Percentiles rank a stretch among this genome's conserved stretches.
Conservation (phyloP, 2,329 filamentous ascomycete genomes). For the Fusarium sp. region DNA sequence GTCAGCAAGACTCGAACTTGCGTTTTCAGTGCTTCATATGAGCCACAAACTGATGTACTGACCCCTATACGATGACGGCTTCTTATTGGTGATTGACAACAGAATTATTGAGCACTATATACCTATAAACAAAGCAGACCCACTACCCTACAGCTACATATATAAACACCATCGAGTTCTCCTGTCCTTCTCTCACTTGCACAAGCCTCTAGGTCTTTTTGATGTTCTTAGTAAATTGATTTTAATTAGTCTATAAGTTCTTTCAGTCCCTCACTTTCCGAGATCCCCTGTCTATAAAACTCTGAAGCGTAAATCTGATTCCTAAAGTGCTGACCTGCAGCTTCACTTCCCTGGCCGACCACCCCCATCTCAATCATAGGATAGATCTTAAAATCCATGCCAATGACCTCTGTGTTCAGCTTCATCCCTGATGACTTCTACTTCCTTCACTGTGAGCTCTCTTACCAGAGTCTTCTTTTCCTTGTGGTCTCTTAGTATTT, state of each 20-base stretch:
- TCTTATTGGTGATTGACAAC: slow-evolving; percentile 16
- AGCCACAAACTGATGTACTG: slow-evolving; percentile 45
- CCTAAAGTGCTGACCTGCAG: not conserved
- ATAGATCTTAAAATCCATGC: not conserved
- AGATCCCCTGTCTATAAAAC: not conserved
- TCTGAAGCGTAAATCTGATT: too few species aligned
- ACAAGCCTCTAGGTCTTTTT: not conserved
- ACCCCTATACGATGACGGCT: slow-evolving; percentile 46
- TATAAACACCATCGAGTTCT: too few species aligned
- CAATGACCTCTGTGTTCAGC: not conserved
- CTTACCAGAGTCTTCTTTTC: not conserved
- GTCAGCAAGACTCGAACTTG: slow-evolving; percentile 44
- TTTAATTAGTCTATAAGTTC: not conserved
- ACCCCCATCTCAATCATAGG: accelerated
- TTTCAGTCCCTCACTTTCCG: not conserved
- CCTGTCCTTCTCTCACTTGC: not conserved
- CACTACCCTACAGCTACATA: not conserved
- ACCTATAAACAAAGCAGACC: accelerated
- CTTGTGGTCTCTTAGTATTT: not conserved
- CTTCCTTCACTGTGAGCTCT: not conserved
- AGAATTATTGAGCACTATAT: accelerated
- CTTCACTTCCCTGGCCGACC: too few species aligned
- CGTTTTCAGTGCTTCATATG: slow-evolving; percentile 40
- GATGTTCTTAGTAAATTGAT: too few species aligned
- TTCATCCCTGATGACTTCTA: not conserved